Conservation (phyloP, 345 rosid genomes). For the Cardamine chenopodiifolia region DNA sequence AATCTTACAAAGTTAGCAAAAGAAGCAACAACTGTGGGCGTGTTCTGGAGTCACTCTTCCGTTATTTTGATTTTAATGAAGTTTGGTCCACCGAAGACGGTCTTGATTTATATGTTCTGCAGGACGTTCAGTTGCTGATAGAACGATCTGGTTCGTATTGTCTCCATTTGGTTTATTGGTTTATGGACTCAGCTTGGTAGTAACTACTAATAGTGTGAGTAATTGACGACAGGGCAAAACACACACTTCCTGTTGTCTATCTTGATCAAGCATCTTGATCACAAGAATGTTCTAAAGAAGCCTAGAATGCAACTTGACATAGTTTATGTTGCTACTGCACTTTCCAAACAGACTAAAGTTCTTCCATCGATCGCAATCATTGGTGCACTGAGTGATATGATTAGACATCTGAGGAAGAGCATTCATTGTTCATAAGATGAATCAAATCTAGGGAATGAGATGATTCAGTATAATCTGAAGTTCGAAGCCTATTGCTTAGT, state of each 20-base stretch:
- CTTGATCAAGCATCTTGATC: constrained; percentile 73
- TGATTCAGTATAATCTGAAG: constrained; percentile 59
- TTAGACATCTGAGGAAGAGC: constrained; percentile 74
- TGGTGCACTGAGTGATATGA: constrained; percentile 76
- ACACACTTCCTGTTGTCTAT: constrained; percentile 67
- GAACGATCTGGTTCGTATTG: constrained; percentile 65
- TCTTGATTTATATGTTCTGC: constrained; percentile 62
- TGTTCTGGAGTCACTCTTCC: constrained; percentile 69
- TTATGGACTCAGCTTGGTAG: constrained; percentile 10
- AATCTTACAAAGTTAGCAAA: constrained; percentile 70
- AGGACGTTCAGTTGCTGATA: constrained; percentile 59
- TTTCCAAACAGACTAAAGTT: constrained; percentile 59
- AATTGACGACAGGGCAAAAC: constrained; percentile 55
- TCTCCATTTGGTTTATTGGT: constrained; percentile 3
- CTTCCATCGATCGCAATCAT: constrained; percentile 61
- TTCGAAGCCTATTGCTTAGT: constrained; percentile 38
- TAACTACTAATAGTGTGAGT: constrained; percentile 10
- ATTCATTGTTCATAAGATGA: constrained; percentile 73
- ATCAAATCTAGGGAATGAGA: constrained; percentile 60
- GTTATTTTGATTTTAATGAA: constrained; percentile 63
- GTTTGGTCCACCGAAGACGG: constrained; percentile 63
- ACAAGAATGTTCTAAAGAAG: constrained; percentile 66
- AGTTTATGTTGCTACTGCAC: constrained; percentile 57
- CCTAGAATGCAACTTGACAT: constrained; percentile 71
- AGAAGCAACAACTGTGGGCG: constrained; percentile 71